These are phyloP conservation scores for Talaromyces ruber DNA, from an alignment of 495 filamentous ascomycete species.

Conservation along the genomic window DNA sequence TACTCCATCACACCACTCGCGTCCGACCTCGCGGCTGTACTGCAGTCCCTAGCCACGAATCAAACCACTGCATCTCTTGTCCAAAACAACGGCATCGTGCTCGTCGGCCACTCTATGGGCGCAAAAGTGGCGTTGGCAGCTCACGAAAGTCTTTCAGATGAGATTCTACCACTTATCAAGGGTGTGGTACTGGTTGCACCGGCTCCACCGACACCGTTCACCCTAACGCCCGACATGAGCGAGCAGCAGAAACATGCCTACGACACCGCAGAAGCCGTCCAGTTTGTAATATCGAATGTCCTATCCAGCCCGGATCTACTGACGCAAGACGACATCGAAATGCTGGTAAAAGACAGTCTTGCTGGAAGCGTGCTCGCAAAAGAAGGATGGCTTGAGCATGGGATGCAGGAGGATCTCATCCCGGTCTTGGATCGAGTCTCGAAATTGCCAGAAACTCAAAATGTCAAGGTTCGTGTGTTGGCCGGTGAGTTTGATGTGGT, in stretches of 20 bases:
- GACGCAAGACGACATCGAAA: slow-evolving; percentile 11
- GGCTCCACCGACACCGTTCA: slow-evolving; percentile 22
- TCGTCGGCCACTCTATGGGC: slow-evolving; percentile 37
- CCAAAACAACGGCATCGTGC: slow-evolving; percentile 16
- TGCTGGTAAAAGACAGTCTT: slow-evolving; percentile 23
- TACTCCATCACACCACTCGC: slow-evolving; percentile 23
- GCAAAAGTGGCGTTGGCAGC: slow-evolving; percentile 30
- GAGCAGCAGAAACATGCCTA: slow-evolving; percentile 28
- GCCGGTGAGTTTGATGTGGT: slow-evolving; percentile 25
- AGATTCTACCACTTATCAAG: slow-evolving; percentile 11
- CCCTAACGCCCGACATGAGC: slow-evolving; percentile 25
- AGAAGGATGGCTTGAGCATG: slow-evolving; percentile 29
- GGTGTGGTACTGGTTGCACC: slow-evolving; percentile 30
- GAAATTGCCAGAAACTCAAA: not conserved
- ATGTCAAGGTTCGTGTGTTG: slow-evolving; percentile 16
- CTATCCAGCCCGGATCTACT: slow-evolving; percentile 18
- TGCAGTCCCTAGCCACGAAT: slow-evolving; percentile 13
- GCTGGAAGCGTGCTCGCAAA: slow-evolving; percentile 22
- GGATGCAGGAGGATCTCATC: slow-evolving; percentile 30
- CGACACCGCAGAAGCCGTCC: slow-evolving; percentile 5
- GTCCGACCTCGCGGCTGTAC: slow-evolving; percentile 17
- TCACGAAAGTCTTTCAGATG: slow-evolving; percentile 6
- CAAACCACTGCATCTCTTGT: slow-evolving; percentile 1
- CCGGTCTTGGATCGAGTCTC: not conserved
- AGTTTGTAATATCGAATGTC: slow-evolving; percentile 23